Conservation (phyloP, 495 filamentous ascomycete genomes). For the Neurospora terricola region DNA sequence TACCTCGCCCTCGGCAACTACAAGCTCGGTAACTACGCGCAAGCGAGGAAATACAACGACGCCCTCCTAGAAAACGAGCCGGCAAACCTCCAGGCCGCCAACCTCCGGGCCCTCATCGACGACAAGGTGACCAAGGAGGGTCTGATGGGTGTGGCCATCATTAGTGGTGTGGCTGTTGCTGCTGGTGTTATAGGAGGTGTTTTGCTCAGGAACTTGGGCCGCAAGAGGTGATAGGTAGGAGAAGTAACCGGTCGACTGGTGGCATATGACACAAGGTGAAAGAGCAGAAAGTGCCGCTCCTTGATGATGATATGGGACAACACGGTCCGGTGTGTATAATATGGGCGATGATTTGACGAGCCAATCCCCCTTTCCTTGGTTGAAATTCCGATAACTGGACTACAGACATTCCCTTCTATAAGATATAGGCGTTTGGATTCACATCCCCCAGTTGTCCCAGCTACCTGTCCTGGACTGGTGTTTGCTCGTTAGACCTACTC, state of each 20-base stretch:
- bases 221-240: conserved; percentile 18
- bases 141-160: conserved; percentile 88
- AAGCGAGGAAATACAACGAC: conserved; percentile 91
- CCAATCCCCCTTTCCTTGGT: background rate
- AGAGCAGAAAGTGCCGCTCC: background rate
- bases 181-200: conserved; percentile 88
- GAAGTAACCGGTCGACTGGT: background rate
- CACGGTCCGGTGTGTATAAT: background rate
- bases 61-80: conserved; percentile 81
- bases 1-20: conserved; percentile 95
- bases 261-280: background rate
- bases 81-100: conserved; percentile 76
- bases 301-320: background rate
- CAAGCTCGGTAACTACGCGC: conserved; percentile 94
- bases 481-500: background rate
- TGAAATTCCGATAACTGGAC: background rate
- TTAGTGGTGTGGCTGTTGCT: conserved; percentile 85
- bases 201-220: conserved; percentile 51
- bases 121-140: conserved; percentile 95
- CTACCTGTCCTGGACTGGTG: background rate
- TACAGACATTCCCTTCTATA: background rate
- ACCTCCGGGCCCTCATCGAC: conserved; percentile 77
- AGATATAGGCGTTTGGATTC: background rate
- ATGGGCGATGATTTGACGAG: background rate
- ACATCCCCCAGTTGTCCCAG: background rate